Conservation (phyloP, 371 early-diverging fungal genomes). For the Apophysomyces elegans region DNA sequence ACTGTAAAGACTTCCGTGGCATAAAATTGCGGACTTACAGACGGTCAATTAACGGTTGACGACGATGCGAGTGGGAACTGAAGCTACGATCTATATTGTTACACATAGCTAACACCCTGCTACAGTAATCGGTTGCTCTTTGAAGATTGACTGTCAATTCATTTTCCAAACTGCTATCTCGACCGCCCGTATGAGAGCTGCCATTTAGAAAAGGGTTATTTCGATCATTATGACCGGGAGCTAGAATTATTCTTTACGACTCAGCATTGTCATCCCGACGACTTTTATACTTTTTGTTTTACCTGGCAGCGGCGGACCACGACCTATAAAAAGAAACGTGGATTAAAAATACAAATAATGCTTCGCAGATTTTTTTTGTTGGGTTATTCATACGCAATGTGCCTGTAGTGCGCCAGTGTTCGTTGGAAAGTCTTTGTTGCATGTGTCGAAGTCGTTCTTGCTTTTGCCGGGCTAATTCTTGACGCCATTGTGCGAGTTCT, state of each 20-base stretch:
- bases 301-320: neutral
- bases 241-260: neutral
- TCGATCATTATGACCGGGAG: neutral
- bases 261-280: neutral
- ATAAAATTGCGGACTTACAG: neutral
- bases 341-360: neutral
- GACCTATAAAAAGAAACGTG: neutral
- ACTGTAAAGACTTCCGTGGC: too few species aligned
- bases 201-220: neutral
- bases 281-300: neutral
- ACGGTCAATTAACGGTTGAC: neutral
- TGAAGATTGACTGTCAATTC: neutral
- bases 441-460: neutral
- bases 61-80: too few species aligned
- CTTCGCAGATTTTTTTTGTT: too few species aligned
- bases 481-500: conserved; percentile 29
- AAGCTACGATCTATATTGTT: neutral
- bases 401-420: conserved; percentile 3
- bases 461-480: conserved; percentile 19
- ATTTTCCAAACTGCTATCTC: neutral
- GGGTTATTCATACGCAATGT: neutral
- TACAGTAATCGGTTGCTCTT: neutral
- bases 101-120: neutral
- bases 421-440: neutral
- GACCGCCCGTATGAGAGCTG: too few species aligned